Percentiles rank a stretch among this genome's conserved stretches.
phyloP scores from a whole-genome alignment of 345 rosid species.

The Gossypium rotundifolium region DNA sequence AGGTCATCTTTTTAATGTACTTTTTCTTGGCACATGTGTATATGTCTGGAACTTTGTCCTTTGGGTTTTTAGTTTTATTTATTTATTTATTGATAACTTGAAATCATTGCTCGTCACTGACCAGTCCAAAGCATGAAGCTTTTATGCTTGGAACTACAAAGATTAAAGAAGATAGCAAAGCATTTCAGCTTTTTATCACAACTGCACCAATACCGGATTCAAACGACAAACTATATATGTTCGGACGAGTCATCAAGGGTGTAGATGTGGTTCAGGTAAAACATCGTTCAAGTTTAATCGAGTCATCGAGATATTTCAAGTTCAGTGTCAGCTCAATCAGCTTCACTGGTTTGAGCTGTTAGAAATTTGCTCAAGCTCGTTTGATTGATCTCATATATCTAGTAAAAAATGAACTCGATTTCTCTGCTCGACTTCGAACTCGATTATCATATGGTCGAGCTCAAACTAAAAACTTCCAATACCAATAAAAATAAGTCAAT shows the following conservation, averaged over 20 bases:
- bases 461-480: too few relatives aligned
- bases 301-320: not conserved
- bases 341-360: too few relatives aligned
- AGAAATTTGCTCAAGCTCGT: not conserved
- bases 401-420: not conserved
- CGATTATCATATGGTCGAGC: too few relatives aligned
- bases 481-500: too few relatives aligned
- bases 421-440: not conserved
- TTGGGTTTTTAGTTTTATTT: not conserved
- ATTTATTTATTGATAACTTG: not conserved
- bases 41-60: not conserved
- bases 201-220: slow-evolving; percentile 49
- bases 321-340: not conserved
- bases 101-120: not conserved
- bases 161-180: slow-evolving; percentile 35
- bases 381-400: not conserved
- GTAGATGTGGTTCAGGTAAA: slow-evolving; percentile 52
- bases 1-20: slow-evolving; percentile 21
- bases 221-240: slow-evolving; percentile 49
- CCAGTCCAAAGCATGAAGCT: slow-evolving; percentile 53
- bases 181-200: slow-evolving; percentile 57
- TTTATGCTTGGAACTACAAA: slow-evolving; percentile 65
- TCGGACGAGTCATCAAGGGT: slow-evolving; percentile 55
- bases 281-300: too few relatives aligned
- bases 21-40: not conserved